phyloP scores from a whole-genome alignment of 1,284 basidiomycete species.

The Ganoderma resinaceum region DNA sequence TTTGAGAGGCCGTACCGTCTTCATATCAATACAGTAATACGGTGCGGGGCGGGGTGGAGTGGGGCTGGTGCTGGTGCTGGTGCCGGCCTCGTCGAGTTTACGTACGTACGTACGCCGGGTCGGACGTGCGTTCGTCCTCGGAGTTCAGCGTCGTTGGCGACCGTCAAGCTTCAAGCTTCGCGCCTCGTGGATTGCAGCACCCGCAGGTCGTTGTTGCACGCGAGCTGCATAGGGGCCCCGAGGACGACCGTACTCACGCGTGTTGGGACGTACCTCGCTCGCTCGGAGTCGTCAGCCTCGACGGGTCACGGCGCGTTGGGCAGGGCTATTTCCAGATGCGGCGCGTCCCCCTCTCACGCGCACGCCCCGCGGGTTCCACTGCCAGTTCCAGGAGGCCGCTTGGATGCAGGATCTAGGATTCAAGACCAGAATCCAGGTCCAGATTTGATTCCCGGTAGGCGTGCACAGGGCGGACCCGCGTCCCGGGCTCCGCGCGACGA shows the following conservation, averaged over 20 bases:
- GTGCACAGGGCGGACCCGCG: not conserved
- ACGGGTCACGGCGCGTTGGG: not conserved
- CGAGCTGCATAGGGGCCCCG: too few species aligned
- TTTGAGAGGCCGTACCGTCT: not conserved
- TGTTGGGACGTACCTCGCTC: too few species aligned
- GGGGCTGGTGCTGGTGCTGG: not conserved
- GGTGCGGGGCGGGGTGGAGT: constrained; percentile 18
- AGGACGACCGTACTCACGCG: too few species aligned
- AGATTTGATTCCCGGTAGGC: constrained; percentile 23
- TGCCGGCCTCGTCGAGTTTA: not conserved
- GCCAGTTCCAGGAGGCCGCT: not conserved
- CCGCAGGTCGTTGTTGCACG: too few species aligned
- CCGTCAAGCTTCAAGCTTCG: not conserved
- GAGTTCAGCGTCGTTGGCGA: not conserved
- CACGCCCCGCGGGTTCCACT: not conserved
- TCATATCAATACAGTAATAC: not conserved
- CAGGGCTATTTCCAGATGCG: not conserved
- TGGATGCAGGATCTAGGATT: not conserved
- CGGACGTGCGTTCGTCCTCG: constrained; percentile 5
- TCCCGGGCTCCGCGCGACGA: not conserved
- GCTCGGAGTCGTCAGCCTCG: too few species aligned
- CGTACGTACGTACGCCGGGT: constrained; percentile 20
- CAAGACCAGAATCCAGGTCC: not conserved
- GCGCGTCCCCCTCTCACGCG: not conserved
- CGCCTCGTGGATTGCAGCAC: not conserved